Conservation (phyloP, 2,329 filamentous ascomycete species). For the Nemania bipapillata region DNA sequence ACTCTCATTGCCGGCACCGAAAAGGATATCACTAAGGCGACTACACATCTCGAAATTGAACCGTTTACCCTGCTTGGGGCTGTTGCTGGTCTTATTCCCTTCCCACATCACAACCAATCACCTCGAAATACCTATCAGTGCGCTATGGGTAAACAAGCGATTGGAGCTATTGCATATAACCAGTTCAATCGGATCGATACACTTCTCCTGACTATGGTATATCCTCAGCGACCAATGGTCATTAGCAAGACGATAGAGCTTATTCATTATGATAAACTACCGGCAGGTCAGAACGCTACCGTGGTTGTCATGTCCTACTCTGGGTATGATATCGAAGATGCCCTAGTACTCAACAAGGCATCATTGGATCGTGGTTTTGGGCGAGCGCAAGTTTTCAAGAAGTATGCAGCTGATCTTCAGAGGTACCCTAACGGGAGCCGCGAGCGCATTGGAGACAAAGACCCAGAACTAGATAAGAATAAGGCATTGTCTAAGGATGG, state of each 20-base stretch:
- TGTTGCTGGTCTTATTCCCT: constrained; percentile 94
- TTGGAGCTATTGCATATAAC: constrained; percentile 97
- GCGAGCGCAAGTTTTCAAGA: constrained; percentile 96
- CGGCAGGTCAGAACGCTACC: constrained; percentile 94
- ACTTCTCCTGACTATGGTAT: constrained; percentile 94
- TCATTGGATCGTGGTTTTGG: constrained; percentile 95
- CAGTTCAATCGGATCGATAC: constrained; percentile 98
- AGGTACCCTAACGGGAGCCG: constrained; percentile 84
- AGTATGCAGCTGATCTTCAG: constrained; percentile 86
- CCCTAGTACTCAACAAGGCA: constrained; percentile 94
- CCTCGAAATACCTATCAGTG: constrained; percentile 99
- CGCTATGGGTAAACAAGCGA: constrained; percentile 99
- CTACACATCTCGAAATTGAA: constrained; percentile 96
- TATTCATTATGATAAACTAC: constrained; percentile 95
- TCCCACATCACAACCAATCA: constrained; percentile 98
- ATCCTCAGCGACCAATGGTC: constrained; percentile 96
- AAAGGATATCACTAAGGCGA: constrained; percentile 80
- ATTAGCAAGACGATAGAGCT: constrained; percentile 97
- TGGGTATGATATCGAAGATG: constrained; percentile 99
- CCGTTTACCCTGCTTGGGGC: constrained; percentile 96
- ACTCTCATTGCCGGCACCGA: constrained; percentile 92
- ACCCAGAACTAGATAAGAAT: constrained; percentile 68
- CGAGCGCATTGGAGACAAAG: constrained; percentile 74
- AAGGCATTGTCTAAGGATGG: constrained; percentile 87
- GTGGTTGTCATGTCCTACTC: constrained; percentile 99